Base-by-base conservation (phyloP, 1,284 basidiomycete genomes). In the Pholiota adiposa region DNA sequence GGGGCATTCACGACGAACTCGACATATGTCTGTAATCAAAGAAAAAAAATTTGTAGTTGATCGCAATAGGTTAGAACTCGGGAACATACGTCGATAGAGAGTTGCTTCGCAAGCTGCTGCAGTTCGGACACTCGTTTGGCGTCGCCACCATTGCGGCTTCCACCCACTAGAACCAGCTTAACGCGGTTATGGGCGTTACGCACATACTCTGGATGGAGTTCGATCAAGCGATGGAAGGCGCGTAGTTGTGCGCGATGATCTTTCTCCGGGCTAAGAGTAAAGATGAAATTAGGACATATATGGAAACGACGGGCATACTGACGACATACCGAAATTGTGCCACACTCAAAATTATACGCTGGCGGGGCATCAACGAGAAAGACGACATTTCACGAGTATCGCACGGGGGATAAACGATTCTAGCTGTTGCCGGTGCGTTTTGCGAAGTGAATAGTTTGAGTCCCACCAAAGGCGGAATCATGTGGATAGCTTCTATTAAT, bases 391-490 rank as follows among this genome's bases (percentile, higher is more conserved):
- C 86, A 2, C 79, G 78, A 0, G 94, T 97, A 70, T 98, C 94
- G 70, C 97, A 98, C 0, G 97, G 94, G 0, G 97, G 97, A 70
- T 94, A 98, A 1, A 97, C 92, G 46, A 90, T 84, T 41, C 70
- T 72, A 5, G 84, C 75, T 25, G 54, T 54, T 21, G 60, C 64
- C 18, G 69, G 69, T 11, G 71, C 65, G 36, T 69, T 71, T 55
- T 72, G 58, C 29, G 66, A 63, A 64, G 66, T 57, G 43, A 66
- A 38, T 64, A 69, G 18, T 51, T 66, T 57, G 69, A 76, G 58
- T 68, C 69, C 54, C 18, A 71, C 46, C 36, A 72, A 62, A 11
- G 75, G 67, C 14, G 76, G 67, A 4, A 79, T 53, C 7, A 74
- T 61, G 59, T 85, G 80, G 7, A 87, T 49, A 21, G 72, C 50